phyloP scores from a whole-genome alignment of 2,329 filamentous ascomycete genomes.

The Rhynchosporium graminicola region DNA sequence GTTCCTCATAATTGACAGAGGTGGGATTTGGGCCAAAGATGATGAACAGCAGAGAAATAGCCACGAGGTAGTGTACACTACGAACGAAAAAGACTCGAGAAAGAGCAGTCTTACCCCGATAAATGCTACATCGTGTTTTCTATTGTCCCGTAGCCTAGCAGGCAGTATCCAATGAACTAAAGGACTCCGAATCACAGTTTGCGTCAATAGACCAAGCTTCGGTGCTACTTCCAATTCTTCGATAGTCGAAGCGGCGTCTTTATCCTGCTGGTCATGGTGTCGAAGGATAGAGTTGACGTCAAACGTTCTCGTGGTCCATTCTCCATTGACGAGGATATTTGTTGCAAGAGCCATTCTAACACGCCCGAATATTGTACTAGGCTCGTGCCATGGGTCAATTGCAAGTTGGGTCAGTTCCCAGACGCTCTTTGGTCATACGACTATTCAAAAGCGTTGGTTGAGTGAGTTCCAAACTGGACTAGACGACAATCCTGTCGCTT shows the following conservation, averaged over 20 bases:
- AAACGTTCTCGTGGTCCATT: constrained; percentile 41
- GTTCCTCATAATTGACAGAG: background rate
- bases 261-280: constrained; percentile 39
- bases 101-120: constrained; percentile 64
- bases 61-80: background rate
- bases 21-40: background rate
- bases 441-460: background rate
- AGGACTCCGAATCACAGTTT: constrained; percentile 76
- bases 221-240: constrained; percentile 46
- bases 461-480: background rate
- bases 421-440: background rate
- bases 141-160: constrained; percentile 69
- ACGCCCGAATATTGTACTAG: constrained; percentile 4
- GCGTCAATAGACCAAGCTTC: constrained; percentile 71
- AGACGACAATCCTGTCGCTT: background rate
- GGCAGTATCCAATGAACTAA: constrained; percentile 76
- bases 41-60: background rate
- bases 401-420: background rate
- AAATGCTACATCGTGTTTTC: constrained; percentile 81
- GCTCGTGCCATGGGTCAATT: constrained; percentile 16
- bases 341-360: constrained; percentile 38
- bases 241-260: constrained; percentile 40
- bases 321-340: constrained; percentile 39
- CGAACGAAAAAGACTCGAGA: constrained; percentile 16
- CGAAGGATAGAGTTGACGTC: constrained; percentile 47